Evolutionary conservation across 192 early-diverging fungal genomes (phyloP).

Genomic region (Coemansia umbellata): DNA sequence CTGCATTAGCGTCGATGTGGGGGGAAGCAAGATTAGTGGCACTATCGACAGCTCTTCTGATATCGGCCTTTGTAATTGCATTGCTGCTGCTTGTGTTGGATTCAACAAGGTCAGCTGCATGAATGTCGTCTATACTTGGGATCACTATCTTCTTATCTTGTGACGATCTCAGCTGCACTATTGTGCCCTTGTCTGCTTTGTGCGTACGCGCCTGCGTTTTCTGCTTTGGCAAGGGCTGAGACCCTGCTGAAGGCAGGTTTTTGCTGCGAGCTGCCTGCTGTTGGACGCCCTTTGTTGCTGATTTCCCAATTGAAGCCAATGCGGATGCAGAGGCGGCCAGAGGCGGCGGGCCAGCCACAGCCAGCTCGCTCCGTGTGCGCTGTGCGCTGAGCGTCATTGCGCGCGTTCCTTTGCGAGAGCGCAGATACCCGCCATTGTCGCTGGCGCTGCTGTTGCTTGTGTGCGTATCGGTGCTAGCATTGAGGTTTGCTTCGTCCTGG

Average conservation of each 20-base stretch:
- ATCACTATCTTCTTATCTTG: constrained; percentile 30
- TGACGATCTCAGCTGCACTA: constrained; percentile 52
- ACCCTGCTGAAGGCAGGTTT: constrained; percentile 2
- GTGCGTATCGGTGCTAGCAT: constrained; percentile 12
- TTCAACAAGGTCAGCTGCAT: constrained; percentile 20
- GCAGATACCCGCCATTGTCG: constrained; percentile 44
- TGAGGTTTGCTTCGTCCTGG: constrained; percentile 6
- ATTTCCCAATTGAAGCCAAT: not conserved
- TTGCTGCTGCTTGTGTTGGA: not conserved
- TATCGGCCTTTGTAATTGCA: not conserved
- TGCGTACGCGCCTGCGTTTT: constrained; percentile 34
- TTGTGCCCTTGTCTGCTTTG: constrained; percentile 48
- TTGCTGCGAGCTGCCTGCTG: not conserved
- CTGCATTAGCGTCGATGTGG: not conserved
- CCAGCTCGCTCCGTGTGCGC: constrained; percentile 45
- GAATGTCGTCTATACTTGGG: constrained; percentile 32
- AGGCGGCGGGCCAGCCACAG: constrained; percentile 35
- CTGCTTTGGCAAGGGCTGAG: constrained; percentile 4
- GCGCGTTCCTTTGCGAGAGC: constrained; percentile 34
- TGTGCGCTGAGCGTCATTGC: constrained; percentile 44
- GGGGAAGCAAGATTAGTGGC: not conserved
- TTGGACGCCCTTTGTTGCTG: not conserved
- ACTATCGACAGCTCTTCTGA: not conserved
- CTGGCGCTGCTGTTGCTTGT: constrained; percentile 28
- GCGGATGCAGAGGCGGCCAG: not conserved